Percentiles rank a stretch among this genome's conserved stretches.
These are phyloP conservation scores for Globisporangium iwayamae DNA, from an alignment of 352 stramenopile species.

Conservation along the genomic window DNA sequence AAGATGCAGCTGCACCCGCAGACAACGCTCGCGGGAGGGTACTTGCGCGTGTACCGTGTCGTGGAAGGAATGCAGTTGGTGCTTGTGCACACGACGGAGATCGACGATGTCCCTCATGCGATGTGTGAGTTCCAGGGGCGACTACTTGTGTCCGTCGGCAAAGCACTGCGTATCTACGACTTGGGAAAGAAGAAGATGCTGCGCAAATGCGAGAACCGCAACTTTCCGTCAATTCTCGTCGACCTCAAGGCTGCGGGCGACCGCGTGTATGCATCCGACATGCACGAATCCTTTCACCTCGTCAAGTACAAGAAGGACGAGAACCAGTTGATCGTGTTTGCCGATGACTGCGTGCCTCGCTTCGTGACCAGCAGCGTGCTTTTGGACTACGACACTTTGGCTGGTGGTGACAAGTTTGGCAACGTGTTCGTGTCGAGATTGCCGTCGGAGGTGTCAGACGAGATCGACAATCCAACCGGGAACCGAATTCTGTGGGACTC, in stretches of 20 bases:
- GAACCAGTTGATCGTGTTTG: conserved; percentile 96
- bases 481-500: conserved; percentile 97
- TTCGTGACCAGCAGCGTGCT: conserved; percentile 83
- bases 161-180: conserved; percentile 96
- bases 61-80: conserved; percentile 91
- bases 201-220: conserved; percentile 97
- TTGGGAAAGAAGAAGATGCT: conserved; percentile 99
- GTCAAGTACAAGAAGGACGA: conserved; percentile 97
- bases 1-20: conserved; percentile 93
- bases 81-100: conserved; percentile 95
- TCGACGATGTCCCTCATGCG: conserved; percentile 95
- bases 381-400: conserved; percentile 98
- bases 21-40: conserved; percentile 53
- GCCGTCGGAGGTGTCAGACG: conserved; percentile 91
- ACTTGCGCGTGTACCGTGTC: conserved; percentile 93
- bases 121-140: conserved; percentile 97
- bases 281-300: conserved; percentile 95
- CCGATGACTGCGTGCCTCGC: conserved; percentile 91
- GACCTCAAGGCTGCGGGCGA: conserved; percentile 93
- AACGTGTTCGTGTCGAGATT: conserved; percentile 97
- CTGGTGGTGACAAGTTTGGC: conserved; percentile 98
- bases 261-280: conserved; percentile 95
- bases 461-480: conserved; percentile 95
- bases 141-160: conserved; percentile 96
- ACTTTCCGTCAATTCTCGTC: conserved; percentile 92